Percentiles rank a stretch among this genome's conserved stretches.
These are phyloP conservation scores for Dendrobium catenatum DNA, from an alignment of 106 monocot genomes.

Conservation along the genomic window DNA sequence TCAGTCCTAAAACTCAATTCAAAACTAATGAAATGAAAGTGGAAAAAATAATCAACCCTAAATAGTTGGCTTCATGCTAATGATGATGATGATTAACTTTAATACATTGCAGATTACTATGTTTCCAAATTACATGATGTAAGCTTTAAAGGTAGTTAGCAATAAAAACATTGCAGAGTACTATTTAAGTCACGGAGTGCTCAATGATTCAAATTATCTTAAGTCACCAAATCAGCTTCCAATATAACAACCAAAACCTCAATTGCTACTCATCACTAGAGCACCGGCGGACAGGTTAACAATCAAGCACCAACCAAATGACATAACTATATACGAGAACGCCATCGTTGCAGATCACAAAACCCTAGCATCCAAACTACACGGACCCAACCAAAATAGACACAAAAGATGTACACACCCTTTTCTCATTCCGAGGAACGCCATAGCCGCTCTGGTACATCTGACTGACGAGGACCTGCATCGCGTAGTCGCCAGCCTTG, in stretches of 20 bases:
- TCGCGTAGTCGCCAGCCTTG: conserved; percentile 58
- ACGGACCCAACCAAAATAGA: not conserved
- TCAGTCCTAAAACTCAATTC: too few species aligned
- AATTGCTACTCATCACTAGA: not conserved
- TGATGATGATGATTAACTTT: not conserved
- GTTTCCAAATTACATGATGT: not conserved
- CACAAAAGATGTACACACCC: conserved; percentile 30
- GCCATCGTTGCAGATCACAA: not conserved
- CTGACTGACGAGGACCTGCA: conserved; percentile 92
- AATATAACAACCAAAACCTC: not conserved
- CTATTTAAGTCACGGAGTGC: not conserved
- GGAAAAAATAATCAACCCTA: too few species aligned
- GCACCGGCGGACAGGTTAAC: not conserved
- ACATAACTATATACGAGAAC: not conserved
- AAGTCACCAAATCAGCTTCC: not conserved
- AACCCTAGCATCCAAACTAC: not conserved
- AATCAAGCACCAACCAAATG: not conserved
- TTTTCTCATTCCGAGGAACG: conserved; percentile 48
- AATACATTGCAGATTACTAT: not conserved
- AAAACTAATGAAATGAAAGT: too few species aligned
- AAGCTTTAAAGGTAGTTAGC: not conserved
- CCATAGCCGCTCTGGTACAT: conserved; percentile 92
- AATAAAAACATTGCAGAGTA: not conserved
- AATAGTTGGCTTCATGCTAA: too few species aligned
- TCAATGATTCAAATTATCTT: not conserved